Evolutionary conservation across 2,329 filamentous ascomycete species (phyloP).

Genomic region (Arachnomyces sp.): DNA sequence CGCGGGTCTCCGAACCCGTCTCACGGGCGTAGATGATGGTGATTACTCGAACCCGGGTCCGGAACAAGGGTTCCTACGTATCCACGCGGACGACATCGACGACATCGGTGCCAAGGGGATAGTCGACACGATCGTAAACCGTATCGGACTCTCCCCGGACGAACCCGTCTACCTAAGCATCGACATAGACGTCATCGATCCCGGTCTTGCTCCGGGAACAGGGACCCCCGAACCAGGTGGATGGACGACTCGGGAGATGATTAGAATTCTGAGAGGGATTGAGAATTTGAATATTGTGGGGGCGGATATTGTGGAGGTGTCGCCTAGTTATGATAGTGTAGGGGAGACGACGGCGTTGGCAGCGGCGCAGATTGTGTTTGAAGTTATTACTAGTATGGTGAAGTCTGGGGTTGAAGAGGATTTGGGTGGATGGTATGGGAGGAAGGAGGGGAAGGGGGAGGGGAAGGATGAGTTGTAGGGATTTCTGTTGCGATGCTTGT

Average conservation of each 20-base stretch:
- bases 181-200: slow-evolving; percentile 76
- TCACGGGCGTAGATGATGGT: slow-evolving; percentile 57
- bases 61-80: slow-evolving; percentile 69
- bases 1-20: slow-evolving; percentile 70
- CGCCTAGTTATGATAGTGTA: slow-evolving; percentile 72
- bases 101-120: slow-evolving; percentile 67
- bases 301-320: slow-evolving; percentile 84
- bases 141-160: slow-evolving; percentile 58
- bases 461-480: slow-evolving; percentile 18
- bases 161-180: slow-evolving; percentile 74
- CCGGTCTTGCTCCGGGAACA: slow-evolving; percentile 63
- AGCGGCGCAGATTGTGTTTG: slow-evolving; percentile 75
- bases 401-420: slow-evolving; percentile 34
- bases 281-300: slow-evolving; percentile 80
- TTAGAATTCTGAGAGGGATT: slow-evolving; percentile 71
- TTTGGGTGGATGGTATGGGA: slow-evolving; percentile 35
- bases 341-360: slow-evolving; percentile 77
- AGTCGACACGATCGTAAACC: slow-evolving; percentile 60
- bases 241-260: slow-evolving; percentile 84
- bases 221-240: slow-evolving; percentile 86
- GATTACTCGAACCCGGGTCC: slow-evolving; percentile 65
- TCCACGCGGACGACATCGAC: slow-evolving; percentile 81
- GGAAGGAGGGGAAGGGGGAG: slow-evolving; percentile 14
- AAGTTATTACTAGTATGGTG: slow-evolving; percentile 64
- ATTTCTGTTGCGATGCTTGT: slow-evolving; percentile 13